These are phyloP conservation scores for Cladorrhinum sp. DNA, from an alignment of 2,329 filamentous ascomycete species.

Conservation along the genomic window DNA sequence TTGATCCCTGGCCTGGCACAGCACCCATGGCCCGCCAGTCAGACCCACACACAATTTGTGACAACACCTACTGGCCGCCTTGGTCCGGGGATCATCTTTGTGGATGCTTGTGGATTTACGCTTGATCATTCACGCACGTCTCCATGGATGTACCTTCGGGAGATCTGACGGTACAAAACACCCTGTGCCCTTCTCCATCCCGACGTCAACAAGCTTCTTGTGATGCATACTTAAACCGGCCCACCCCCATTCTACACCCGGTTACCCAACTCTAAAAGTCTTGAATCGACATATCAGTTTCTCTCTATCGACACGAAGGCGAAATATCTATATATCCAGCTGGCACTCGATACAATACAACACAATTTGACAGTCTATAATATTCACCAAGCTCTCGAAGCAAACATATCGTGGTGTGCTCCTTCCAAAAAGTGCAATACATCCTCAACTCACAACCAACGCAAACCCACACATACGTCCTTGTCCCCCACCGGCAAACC, in stretches of 20 bases:
- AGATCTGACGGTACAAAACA: conserved; percentile 43
- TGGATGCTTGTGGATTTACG: conserved; percentile 42
- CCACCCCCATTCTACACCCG: conserved; percentile 34
- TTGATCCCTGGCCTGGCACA: conserved; percentile 42
- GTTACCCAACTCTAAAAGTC: conserved; percentile 24
- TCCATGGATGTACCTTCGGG: conserved; percentile 37
- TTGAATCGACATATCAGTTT: conserved; percentile 17
- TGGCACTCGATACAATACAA: conserved; percentile 34
- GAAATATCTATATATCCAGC: conserved; percentile 29
- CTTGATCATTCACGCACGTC: conserved; percentile 47
- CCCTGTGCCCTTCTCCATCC: conserved; percentile 34
- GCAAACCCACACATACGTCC: neutral
- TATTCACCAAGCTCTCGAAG: conserved; percentile 22
- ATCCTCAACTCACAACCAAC: neutral
- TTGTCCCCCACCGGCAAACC: neutral
- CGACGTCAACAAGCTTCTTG: conserved; percentile 38
- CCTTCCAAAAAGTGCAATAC: neutral
- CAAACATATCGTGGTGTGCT: neutral
- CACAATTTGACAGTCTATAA: conserved; percentile 1
- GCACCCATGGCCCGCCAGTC: conserved; percentile 29
- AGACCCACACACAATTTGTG: conserved; percentile 55
- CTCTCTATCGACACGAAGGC: conserved; percentile 29
- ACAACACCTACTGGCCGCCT: conserved; percentile 44
- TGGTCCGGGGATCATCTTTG: conserved; percentile 44
- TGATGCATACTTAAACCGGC: conserved; percentile 42